Base-by-base conservation (phyloP, 1,139 yeast species). In the Pneumocystis wakefieldiae region DNA sequence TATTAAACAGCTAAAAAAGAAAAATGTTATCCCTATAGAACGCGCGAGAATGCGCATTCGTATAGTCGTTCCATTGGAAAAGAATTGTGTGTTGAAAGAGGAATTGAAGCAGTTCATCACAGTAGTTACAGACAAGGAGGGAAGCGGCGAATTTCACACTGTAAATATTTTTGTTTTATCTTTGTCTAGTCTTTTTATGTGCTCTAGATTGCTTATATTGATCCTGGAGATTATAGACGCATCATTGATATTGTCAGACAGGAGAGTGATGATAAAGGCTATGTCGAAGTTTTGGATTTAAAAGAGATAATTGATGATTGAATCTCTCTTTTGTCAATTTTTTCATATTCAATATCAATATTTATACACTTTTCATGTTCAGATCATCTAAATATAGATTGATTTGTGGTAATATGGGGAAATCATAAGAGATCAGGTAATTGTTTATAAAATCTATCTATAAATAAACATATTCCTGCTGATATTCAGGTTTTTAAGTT, bases 31-130 rank as follows among this genome's bases (percentile, higher is more conserved):
- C 57, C 97, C 98, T 12, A 91, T 92, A 67, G 95, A 90, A 0
- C 80, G 98, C 69, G 97, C 98, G 0, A 86, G 87, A 70, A 92
- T 92, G 98, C 85, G 89, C 75, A 80, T 92, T 37, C 83, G 85
- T 69, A 77, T 87, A 15, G 74, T 79, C 0, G 74, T 78, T 32
- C 72, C 70, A 19, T 71, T 75, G 2, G 77, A 78, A 63, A 81
- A 82, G 63, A 83, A 82, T 1, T 80, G 82, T 71, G 77, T 76
- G 53, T 75, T 80, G 65, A 76, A 75, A 14, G 83, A 79, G n/a
- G 79, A 77, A 62, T 73, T 86, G 57, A 78, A 76, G 67, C 80
- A 81, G 3, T 72, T 81, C 66, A 71, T 28, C 86, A 80, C 61
- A 78, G 76, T 39, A 74, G 35, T 85, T 28, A 86, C 82, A 65